Conservation (phyloP, 1,284 basidiomycete species). For the Rugosomyces carneus region DNA sequence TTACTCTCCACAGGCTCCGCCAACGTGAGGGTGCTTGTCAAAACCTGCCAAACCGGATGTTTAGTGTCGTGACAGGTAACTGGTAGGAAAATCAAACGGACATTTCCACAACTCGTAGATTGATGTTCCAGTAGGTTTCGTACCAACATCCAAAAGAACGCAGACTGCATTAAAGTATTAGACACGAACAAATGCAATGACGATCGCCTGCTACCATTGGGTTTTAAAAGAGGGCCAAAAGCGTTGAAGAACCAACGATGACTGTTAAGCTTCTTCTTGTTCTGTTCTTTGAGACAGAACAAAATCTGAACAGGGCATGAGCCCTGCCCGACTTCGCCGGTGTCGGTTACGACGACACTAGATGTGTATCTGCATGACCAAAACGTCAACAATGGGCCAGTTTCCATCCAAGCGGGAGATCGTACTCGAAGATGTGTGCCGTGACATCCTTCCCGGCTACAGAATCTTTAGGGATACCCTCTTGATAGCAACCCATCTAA, state of each 20-base stretch:
- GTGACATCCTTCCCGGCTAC: constrained; percentile 90
- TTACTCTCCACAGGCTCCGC: constrained; percentile 92
- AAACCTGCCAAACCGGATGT: constrained; percentile 47
- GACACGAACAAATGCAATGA: not conserved
- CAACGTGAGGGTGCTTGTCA: constrained; percentile 85
- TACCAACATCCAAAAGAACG: constrained; percentile 86
- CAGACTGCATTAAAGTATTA: constrained; percentile 48
- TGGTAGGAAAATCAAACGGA: constrained; percentile 23
- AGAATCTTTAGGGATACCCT: constrained; percentile 91
- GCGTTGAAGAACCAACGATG: constrained; percentile 99
- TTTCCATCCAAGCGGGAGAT: not conserved
- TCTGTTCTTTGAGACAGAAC: constrained; percentile 93
- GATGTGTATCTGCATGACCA: constrained; percentile 60
- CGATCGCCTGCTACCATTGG: constrained; percentile 49
- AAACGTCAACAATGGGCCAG: constrained; percentile 11
- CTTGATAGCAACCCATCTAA: constrained; percentile 94
- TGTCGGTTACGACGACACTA: constrained; percentile 71
- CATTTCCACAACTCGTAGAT: constrained; percentile 97
- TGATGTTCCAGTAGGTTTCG: constrained; percentile 88
- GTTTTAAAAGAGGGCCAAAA: constrained; percentile 82
- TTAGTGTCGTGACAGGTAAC: not conserved
- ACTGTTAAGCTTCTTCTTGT: constrained; percentile 92
- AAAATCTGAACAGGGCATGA: constrained; percentile 87
- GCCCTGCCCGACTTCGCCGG: constrained; percentile 82
- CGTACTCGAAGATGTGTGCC: constrained; percentile 89